Evolutionary conservation across 306 rosid genomes (phyloP).

Genomic region (Dryas alaskensis): DNA sequence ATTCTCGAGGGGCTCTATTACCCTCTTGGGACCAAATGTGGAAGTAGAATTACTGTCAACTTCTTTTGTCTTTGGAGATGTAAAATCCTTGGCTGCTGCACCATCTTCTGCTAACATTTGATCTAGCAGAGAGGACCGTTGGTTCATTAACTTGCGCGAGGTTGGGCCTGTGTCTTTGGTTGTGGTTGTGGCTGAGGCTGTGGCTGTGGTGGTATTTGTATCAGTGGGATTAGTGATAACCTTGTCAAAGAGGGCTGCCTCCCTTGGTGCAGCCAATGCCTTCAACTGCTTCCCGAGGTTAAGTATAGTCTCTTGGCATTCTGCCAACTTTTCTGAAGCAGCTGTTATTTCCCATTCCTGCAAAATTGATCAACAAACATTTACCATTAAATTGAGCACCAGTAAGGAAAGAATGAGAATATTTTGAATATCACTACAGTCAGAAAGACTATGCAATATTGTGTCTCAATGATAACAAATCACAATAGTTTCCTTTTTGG

Average conservation of each 20-base stretch:
- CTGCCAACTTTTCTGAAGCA: slow-evolving; percentile 91
- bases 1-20: slow-evolving; percentile 33
- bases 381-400: slow-evolving; percentile 1
- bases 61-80: slow-evolving; percentile 29
- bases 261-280: slow-evolving; percentile 71
- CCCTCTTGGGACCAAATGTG: slow-evolving; percentile 15
- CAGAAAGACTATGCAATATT: background rate
- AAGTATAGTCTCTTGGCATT: slow-evolving; percentile 91
- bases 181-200: slow-evolving; percentile 7
- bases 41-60: slow-evolving; percentile 33
- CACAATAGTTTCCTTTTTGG: background rate
- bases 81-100: slow-evolving; percentile 21
- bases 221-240: slow-evolving; percentile 39
- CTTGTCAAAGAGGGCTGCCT: slow-evolving; percentile 58
- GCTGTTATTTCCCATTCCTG: slow-evolving; percentile 89
- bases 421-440: background rate
- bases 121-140: slow-evolving; percentile 60
- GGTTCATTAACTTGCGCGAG: slow-evolving; percentile 30
- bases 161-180: slow-evolving; percentile 24
- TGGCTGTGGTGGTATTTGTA: slow-evolving; percentile 17
- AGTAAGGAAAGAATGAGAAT: background rate
- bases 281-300: slow-evolving; percentile 90
- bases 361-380: slow-evolving; percentile 22
- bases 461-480: background rate
- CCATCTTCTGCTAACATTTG: slow-evolving; percentile 75